phyloP scores from a whole-genome alignment of 108 stramenopile genomes.

The Fragilariopsis cylindrus region DNA sequence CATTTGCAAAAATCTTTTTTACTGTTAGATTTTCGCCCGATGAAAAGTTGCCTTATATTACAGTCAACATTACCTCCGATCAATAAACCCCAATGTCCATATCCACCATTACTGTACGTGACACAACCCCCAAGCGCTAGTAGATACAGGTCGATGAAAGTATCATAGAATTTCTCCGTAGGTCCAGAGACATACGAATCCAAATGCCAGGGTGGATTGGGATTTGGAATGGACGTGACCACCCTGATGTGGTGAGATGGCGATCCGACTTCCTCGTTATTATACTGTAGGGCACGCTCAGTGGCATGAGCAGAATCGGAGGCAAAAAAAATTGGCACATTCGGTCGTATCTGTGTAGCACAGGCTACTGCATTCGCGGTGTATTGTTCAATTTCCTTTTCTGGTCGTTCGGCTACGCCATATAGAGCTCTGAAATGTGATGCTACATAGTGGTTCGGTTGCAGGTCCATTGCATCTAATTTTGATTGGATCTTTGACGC shows the following conservation, averaged over 20 bases:
- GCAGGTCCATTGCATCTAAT: constrained; percentile 30
- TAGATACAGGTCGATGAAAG: constrained; percentile 55
- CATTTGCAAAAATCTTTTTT: not conserved
- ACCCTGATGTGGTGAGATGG: not conserved
- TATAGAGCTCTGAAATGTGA: constrained; percentile 54
- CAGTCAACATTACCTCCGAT: constrained; percentile 27
- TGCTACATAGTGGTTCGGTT: constrained; percentile 39
- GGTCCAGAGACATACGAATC: constrained; percentile 15
- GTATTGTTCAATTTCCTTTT: not conserved
- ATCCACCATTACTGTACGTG: constrained; percentile 35
- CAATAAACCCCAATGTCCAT: constrained; percentile 38
- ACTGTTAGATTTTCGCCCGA: not conserved
- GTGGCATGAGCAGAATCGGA: constrained; percentile 27
- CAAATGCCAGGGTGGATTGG: constrained; percentile 29
- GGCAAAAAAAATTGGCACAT: constrained; percentile 38
- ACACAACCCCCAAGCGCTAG: constrained; percentile 44
- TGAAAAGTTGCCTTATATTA: not conserved
- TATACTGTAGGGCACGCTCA: constrained; percentile 4
- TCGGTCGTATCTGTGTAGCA: constrained; percentile 30
- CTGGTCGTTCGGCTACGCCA: constrained; percentile 8
- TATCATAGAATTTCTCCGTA: constrained; percentile 34
- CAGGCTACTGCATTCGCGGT: constrained; percentile 39
- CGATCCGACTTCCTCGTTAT: not conserved
- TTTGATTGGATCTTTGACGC: constrained; percentile 19
- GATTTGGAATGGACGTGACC: constrained; percentile 2